Evolutionary conservation across 1,139 yeast genomes (phyloP), one percentile per base, ranked within the genome.

Genomic region (Sugiyamaella castrensis): DNA sequence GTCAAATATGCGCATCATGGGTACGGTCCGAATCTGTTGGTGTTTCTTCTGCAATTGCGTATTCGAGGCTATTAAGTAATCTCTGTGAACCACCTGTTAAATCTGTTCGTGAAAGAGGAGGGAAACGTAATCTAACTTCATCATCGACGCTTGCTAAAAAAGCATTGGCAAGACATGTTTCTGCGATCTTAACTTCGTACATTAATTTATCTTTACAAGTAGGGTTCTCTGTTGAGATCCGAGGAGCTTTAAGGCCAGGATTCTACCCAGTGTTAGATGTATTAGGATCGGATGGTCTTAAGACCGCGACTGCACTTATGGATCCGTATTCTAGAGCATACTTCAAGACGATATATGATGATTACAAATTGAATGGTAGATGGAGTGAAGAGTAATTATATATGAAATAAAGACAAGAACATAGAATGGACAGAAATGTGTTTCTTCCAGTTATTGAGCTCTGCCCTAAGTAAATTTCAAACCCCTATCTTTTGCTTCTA

Each of bases 301-400:
- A 75, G 48, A 67, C 81, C 38, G 76, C 84, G n/a, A 85, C 79
- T 59, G 74, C 82, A 2, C 73, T 82, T n/a, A 70, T 91, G 60
- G 97, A 91, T 59, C 66, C 72, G 26, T 77, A 86, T 39, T 87
- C 95, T 1, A 77, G 86, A 55, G 75, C 82, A 2, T 80, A 83
- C 58, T 85, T 82, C 71, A 82, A 78, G 62, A 71, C 79, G 0
- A 61, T 89, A 38, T 87, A 85, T 59, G 78, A 79, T 6, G 88
- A 84, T 54, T 92, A 88, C 68, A 80, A 79, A 64, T 81, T 78
- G 57, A 76, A 76, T 55, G 96, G 96, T 48, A 87, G 85, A 65
- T 91, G 98, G 98, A 80, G 71, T 52, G 88, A 47, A n/a, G 51
- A 47, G 12, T 38, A 29, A 19, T 19, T 19, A 19, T n/a, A n/a